Conservation (phyloP, 192 early-diverging fungal species). For the Phlyctochytrium arcticum region DNA sequence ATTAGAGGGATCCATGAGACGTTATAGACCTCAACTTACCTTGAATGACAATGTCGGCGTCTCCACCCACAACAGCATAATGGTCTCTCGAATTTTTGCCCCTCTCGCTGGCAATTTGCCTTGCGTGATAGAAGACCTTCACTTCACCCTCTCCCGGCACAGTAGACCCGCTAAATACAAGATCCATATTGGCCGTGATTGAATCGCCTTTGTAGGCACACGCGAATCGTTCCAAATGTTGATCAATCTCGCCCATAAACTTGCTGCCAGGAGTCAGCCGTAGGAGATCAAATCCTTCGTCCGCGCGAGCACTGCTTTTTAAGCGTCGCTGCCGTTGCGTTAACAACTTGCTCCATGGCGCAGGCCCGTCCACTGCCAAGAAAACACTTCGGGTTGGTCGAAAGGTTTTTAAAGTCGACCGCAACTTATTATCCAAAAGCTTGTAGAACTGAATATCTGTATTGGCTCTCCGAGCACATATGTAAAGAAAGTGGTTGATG, state of each 20-base stretch:
- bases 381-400: background rate
- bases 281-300: background rate
- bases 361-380: slow-evolving; percentile 1
- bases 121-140: background rate
- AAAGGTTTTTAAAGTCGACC: background rate
- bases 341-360: background rate
- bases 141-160: slow-evolving; percentile 4
- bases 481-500: slow-evolving; percentile 2
- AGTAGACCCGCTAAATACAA: slow-evolving; percentile 4
- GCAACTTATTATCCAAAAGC: background rate
- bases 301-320: background rate
- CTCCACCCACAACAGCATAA: slow-evolving; percentile 4
- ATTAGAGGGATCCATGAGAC: background rate
- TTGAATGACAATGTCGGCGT: slow-evolving; percentile 7
- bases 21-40: background rate
- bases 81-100: background rate
- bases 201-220: background rate
- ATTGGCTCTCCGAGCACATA: background rate
- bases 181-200: background rate
- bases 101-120: background rate
- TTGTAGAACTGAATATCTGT: background rate
- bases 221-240: background rate
- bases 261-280: slow-evolving; percentile 1
- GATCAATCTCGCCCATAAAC: slow-evolving; percentile 2
- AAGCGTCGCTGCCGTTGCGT: background rate